These are phyloP conservation scores for Phaeolepiota aurea DNA, from an alignment of 768 basidiomycete genomes.

Conservation along the genomic window DNA sequence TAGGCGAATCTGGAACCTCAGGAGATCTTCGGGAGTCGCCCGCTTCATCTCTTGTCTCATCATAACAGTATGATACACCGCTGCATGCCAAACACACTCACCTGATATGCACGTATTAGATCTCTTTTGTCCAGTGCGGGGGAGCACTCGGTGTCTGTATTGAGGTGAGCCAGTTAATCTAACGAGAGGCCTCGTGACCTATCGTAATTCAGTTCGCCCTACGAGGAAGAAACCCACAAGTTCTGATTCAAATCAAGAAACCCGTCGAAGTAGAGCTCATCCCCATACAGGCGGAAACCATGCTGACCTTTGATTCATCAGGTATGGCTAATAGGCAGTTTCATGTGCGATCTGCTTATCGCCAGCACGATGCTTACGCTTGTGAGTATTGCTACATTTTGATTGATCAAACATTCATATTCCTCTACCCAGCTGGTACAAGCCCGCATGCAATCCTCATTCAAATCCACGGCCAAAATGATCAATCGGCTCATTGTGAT, in stretches of 20 bases:
- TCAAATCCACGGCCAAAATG: slow-evolving; percentile 7
- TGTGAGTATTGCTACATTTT: slow-evolving; percentile 1
- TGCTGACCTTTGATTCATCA: not conserved
- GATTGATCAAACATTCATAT: not conserved
- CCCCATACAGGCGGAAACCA: no score
- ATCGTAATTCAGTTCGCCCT: not conserved
- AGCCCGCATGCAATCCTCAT: slow-evolving; percentile 6
- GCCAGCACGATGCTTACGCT: slow-evolving; percentile 7
- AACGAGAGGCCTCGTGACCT: not conserved
- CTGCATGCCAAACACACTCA: no score
- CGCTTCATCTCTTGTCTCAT: slow-evolving; percentile 4
- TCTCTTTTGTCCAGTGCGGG: slow-evolving; percentile 3
- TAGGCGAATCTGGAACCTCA: slow-evolving; percentile 8
- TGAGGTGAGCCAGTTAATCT: not conserved
- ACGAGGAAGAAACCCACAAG: not conserved
- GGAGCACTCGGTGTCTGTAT: slow-evolving; percentile 1
- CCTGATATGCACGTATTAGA: no score
- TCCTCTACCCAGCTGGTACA: slow-evolving; percentile 1
- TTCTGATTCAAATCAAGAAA: slow-evolving; percentile 3
- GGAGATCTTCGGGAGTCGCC: not conserved
- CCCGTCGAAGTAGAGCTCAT: not conserved
- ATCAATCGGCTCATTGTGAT: slow-evolving; percentile 7
- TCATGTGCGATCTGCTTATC: slow-evolving; percentile 8
- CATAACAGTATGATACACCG: slow-evolving; percentile 3
- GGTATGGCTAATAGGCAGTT: slow-evolving; percentile 7